phyloP scores from a whole-genome alignment of 805 yeast species.

The Zygosaccharomyces siamensis region DNA sequence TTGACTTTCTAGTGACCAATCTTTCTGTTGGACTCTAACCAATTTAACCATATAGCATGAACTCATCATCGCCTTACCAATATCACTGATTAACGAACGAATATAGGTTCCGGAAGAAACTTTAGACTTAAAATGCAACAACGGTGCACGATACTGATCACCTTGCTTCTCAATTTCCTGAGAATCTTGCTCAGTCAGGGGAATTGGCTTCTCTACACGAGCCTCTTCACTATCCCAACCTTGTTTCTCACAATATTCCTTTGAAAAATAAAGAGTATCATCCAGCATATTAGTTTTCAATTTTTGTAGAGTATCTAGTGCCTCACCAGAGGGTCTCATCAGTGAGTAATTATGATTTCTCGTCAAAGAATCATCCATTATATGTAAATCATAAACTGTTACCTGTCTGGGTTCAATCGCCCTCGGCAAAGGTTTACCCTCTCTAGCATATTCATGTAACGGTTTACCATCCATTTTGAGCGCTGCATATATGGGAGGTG shows the following conservation, averaged over 20 bases:
- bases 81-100: constrained; percentile 81
- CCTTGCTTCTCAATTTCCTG: constrained; percentile 30
- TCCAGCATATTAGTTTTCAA: constrained; percentile 54
- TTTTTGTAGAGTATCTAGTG: constrained; percentile 24
- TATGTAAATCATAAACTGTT: constrained; percentile 48
- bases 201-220: constrained; percentile 38
- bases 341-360: constrained; percentile 52
- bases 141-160: constrained; percentile 51
- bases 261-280: constrained; percentile 56
- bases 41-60: constrained; percentile 86
- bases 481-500: constrained; percentile 95
- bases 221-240: constrained; percentile 40
- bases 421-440: constrained; percentile 77
- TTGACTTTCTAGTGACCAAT: constrained; percentile 71
- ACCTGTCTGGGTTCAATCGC: constrained; percentile 77
- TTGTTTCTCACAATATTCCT: constrained; percentile 46
- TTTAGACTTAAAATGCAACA: constrained; percentile 64
- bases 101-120: constrained; percentile 96
- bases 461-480: constrained; percentile 92
- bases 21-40: constrained; percentile 68
- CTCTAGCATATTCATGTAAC: constrained; percentile 88
- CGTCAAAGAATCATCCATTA: constrained; percentile 47
- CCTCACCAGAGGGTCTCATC: constrained; percentile 35
- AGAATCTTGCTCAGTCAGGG: constrained; percentile 36
- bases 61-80: constrained; percentile 74